Base-by-base conservation (phyloP, 1,284 basidiomycete species). In the Polyporus tsugae region DNA sequence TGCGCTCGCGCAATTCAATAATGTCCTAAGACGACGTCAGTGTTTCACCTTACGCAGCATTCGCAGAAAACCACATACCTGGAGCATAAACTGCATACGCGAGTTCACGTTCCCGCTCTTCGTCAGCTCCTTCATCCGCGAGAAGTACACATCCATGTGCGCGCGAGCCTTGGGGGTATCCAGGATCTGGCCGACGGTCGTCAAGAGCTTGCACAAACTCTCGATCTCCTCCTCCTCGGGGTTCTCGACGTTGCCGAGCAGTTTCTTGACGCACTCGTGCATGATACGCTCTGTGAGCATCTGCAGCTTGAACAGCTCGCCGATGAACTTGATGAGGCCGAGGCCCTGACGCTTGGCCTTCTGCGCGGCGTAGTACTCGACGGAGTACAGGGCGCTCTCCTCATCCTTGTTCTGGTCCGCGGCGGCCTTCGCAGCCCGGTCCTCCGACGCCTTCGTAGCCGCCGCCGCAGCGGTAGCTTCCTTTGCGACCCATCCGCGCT, bases 171-270 rank as follows among this genome's bases (percentile, higher is more conserved):
- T 96, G 25, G 82, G 80, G 0, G 89, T 89, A 78, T 99, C 97
- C 69, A 98, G 88, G 52, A 89, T 84, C 69, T 86, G 85, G 63
- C 97, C 97, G 67, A 98, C 95, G 7, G 96, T 99, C 53, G 91
- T 89, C 70, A 99, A 82, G 64, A 99, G 87, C 81, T 96, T 96
- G 87, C 95, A 98, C 71, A 98, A 88, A 60, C 93, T 95, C 85
- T 99, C 97, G 74, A 99, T 94, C 78, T 99, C 96, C 82, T 98
- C 97, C 82, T 99, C 97, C 78, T 98, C 96, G 0, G 97, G 97
- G 77, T 95, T 94, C 70, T 95, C 91, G 68, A 97, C 93, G 78
- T 98, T 98, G 71, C 91, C 89, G 35, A 99, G 86, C 7, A 99
- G 88, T 82, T 96, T 96, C 87, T 96, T 95, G 79, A 99, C 91